Evolutionary conservation across 805 yeast species (phyloP).

Genomic region (Barnettozyma siamensis): DNA sequence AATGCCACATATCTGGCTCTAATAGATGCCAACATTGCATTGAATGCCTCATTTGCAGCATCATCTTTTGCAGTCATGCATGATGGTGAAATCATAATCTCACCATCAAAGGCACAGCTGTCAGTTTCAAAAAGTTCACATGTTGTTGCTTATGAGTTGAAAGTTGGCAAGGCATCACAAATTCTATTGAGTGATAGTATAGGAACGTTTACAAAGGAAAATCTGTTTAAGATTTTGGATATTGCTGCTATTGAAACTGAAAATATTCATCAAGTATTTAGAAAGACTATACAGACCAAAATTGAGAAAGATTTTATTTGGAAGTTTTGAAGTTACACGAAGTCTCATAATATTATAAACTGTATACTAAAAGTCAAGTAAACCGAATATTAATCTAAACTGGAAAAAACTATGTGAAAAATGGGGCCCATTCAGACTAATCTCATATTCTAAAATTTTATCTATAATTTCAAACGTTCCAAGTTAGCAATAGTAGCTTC

Average conservation of each 20-base stretch:
- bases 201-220: slow-evolving; percentile 59
- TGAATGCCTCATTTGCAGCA: slow-evolving; percentile 58
- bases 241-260: slow-evolving; percentile 44
- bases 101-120: slow-evolving; percentile 45
- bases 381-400: not conserved
- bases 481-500: slow-evolving; percentile 81
- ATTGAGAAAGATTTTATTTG: slow-evolving; percentile 55
- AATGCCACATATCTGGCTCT: slow-evolving; percentile 73
- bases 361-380: not conserved
- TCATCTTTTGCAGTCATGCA: slow-evolving; percentile 39
- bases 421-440: not conserved
- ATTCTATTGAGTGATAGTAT: slow-evolving; percentile 65
- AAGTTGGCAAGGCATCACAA: slow-evolving; percentile 43
- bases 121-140: slow-evolving; percentile 51
- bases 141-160: slow-evolving; percentile 53
- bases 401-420: not conserved
- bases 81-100: slow-evolving; percentile 28
- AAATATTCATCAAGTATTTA: slow-evolving; percentile 38
- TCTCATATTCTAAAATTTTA: not conserved
- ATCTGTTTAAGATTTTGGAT: slow-evolving; percentile 49
- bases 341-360: not conserved
- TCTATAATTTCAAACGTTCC: slow-evolving; percentile 63
- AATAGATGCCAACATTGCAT: slow-evolving; percentile 71
- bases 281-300: slow-evolving; percentile 43
- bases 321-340: slow-evolving; percentile 29